phyloP scores from a whole-genome alignment of 257 asterid species.

The Plantago elongata region DNA sequence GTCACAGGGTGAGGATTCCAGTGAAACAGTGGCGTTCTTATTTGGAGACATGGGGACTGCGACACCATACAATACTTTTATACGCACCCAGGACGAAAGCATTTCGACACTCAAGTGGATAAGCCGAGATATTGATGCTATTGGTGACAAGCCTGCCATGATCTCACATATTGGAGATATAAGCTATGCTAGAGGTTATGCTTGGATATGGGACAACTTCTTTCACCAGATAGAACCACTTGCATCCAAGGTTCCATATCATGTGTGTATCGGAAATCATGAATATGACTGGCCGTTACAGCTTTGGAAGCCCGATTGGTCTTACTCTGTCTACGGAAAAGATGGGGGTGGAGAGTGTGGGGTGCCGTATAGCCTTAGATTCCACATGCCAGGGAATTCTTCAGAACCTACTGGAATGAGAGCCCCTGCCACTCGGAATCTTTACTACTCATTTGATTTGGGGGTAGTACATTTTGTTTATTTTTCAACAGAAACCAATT shows the following conservation, averaged over 20 bases:
- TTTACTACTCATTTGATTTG: conserved; percentile 72
- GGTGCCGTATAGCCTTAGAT: conserved; percentile 76
- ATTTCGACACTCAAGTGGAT: conserved; percentile 80
- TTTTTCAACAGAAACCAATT: conserved; percentile 80
- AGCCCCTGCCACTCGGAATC: conserved; percentile 77
- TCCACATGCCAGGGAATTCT: conserved; percentile 88
- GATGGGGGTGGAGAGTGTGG: conserved; percentile 99
- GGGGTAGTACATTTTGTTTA: conserved; percentile 87
- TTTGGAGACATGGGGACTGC: conserved; percentile 98
- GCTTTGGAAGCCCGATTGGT: conserved; percentile 96
- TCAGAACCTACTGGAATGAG: conserved; percentile 73
- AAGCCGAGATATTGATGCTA: conserved; percentile 64
- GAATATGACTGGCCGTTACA: conserved; percentile 89
- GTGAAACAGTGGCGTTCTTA: conserved; percentile 72
- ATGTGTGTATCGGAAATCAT: conserved; percentile 91
- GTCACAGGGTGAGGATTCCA: conserved; percentile 45
- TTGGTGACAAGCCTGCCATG: conserved; percentile 70
- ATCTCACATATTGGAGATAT: conserved; percentile 94
- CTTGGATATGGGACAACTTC: conserved; percentile 96
- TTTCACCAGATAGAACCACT: conserved; percentile 73
- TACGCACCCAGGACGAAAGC: conserved; percentile 75
- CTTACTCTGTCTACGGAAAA: conserved; percentile 43
- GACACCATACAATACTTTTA: conserved; percentile 68
- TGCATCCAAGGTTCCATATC: conserved; percentile 79
- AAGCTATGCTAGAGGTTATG: conserved; percentile 90